A percentile compares a stretch with the other conserved stretches of the same genome.
Evolutionary conservation across 768 basidiomycete species (phyloP).

Genomic region (Phylloporus arenicola): DNA sequence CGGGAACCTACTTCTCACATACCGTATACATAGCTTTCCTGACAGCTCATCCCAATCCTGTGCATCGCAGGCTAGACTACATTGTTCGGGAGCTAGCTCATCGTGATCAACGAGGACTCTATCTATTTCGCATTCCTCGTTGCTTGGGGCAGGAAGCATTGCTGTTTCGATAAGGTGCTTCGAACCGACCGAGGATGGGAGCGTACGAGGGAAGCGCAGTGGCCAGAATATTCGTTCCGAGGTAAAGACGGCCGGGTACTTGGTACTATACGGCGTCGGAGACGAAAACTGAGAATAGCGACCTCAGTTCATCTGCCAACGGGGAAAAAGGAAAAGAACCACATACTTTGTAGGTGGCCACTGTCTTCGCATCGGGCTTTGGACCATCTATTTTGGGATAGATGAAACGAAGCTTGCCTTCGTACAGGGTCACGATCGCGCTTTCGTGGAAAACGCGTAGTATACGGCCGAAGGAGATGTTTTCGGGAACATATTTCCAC

Average conservation of each 20-base stretch:
- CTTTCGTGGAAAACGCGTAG: constrained; percentile 24
- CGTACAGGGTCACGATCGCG: constrained; percentile 23
- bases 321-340: not conserved
- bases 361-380: constrained; percentile 10
- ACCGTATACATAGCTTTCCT: constrained; percentile 25
- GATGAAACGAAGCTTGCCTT: constrained; percentile 22
- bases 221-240: constrained; percentile 30
- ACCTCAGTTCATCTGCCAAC: not conserved
- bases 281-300: constrained; percentile 16
- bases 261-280: constrained; percentile 12
- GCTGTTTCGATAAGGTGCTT: constrained; percentile 22
- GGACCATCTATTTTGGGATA: constrained; percentile 22
- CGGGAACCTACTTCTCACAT: constrained; percentile 17
- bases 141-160: constrained; percentile 12
- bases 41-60: constrained; percentile 32
- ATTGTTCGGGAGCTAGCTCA: constrained; percentile 8
- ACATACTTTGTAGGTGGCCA: constrained; percentile 20
- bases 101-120: constrained; percentile 22
- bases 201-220: constrained; percentile 10
- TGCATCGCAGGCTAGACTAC: constrained; percentile 16
- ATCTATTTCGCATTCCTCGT: constrained; percentile 14
- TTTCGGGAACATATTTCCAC: constrained; percentile 20
- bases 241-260: constrained; percentile 20
- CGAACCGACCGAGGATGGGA: constrained; percentile 1
- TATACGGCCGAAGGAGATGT: constrained; percentile 25